These are phyloP conservation scores for Boletus rex-veris DNA, from an alignment of 768 basidiomycete genomes.

Conservation along the genomic window DNA sequence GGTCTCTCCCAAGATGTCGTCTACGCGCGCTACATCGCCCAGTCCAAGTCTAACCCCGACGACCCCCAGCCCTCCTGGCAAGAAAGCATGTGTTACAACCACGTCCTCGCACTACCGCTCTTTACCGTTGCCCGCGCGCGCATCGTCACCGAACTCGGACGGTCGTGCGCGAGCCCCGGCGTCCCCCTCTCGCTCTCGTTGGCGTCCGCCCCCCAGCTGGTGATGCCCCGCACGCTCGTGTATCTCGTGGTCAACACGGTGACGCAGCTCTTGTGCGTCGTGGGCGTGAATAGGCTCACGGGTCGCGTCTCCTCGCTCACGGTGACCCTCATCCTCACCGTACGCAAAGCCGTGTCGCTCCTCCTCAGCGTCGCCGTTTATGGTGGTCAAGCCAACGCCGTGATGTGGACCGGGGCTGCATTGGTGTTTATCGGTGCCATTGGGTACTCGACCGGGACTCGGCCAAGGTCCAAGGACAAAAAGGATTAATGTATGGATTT, in stretches of 20 bases:
- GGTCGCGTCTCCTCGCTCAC: conserved; percentile 69
- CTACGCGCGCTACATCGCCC: conserved; percentile 45
- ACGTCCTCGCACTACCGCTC: conserved; percentile 76
- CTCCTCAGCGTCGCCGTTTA: conserved; percentile 62
- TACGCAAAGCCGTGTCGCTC: conserved; percentile 77
- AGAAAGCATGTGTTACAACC: conserved; percentile 90
- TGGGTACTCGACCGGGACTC: conserved; percentile 48
- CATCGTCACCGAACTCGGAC: conserved; percentile 33
- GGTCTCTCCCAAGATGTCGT: conserved; percentile 86
- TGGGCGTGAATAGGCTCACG: conserved; percentile 85
- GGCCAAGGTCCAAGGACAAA: conserved; percentile 19
- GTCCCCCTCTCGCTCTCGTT: conserved; percentile 14
- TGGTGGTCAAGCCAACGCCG: conserved; percentile 35
- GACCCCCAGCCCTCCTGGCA: conserved; percentile 57
- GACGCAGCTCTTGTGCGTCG: conserved; percentile 81
- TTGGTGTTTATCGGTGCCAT: conserved; percentile 71
- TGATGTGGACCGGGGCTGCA: conserved; percentile 69
- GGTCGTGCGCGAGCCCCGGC: conserved; percentile 9
- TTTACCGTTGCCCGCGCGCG: conserved; percentile 60
- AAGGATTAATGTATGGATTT: conserved; percentile 15
- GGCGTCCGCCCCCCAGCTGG: neutral
- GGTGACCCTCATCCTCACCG: conserved; percentile 76
- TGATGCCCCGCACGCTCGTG: conserved; percentile 56
- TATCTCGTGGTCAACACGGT: conserved; percentile 72
- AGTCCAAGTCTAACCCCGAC: conserved; percentile 5